A percentile compares a stretch with the other conserved stretches of the same genome.
These are phyloP conservation scores for Gigaspora rosea DNA, from an alignment of 192 early-diverging fungal genomes.

Conservation along the genomic window DNA sequence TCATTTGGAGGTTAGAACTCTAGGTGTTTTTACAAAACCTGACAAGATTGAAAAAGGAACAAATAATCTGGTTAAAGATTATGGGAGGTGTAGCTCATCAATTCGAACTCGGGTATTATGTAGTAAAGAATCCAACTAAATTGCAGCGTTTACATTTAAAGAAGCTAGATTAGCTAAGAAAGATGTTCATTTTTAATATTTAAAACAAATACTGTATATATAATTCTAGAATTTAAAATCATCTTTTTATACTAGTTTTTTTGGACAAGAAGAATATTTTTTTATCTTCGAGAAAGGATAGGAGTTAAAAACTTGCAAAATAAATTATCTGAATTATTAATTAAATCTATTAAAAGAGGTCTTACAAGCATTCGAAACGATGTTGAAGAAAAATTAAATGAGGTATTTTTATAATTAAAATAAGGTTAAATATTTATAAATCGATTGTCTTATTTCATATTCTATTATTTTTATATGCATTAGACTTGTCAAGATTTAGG, in stretches of 20 bases:
- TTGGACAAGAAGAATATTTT: conserved; percentile 13
- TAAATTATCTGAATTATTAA: conserved; percentile 22
- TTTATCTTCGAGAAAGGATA: not conserved
- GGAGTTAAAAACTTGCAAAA: conserved; percentile 2
- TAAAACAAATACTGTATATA: no score
- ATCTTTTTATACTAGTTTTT: conserved; percentile 16
- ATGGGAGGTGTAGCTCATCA: conserved; percentile 49
- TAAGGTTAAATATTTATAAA: not conserved
- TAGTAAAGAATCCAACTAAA: conserved; percentile 49
- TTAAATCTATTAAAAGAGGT: conserved; percentile 1
- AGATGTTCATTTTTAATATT: not conserved
- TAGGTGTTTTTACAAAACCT: conserved; percentile 65
- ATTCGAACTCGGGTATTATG: conserved; percentile 55
- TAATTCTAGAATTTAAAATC: no score
- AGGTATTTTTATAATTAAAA: not conserved
- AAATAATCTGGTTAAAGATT: conserved; percentile 53
- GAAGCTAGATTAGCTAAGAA: not conserved
- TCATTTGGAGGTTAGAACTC: conserved; percentile 48
- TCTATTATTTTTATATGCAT: no score
- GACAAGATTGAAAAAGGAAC: conserved; percentile 59
- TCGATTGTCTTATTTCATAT: no score
- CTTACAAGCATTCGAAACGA: conserved; percentile 21
- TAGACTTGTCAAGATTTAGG: not conserved
- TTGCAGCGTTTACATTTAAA: conserved; percentile 9
- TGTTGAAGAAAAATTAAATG: conserved; percentile 15